Evolutionary conservation across 345 rosid genomes (phyloP), one percentile per base, ranked within the genome.

Genomic region (Carallia pectinifolia): DNA sequence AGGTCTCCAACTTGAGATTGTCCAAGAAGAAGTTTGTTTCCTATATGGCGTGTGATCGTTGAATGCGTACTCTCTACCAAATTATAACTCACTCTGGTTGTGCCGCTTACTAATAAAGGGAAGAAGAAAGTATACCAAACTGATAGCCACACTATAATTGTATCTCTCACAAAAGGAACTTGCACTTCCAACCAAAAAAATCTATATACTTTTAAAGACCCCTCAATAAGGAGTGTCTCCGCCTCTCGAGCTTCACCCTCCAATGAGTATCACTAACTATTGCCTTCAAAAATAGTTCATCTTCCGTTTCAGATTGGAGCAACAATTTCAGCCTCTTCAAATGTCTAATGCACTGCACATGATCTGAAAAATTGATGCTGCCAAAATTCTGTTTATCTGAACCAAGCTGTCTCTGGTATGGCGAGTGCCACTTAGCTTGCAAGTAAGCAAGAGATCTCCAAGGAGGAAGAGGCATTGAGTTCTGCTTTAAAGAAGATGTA

Each of bases 401-500:
- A 64, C 62, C 64, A 4, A 85, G 71, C 75, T 69, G 84, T 34
- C 97, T 84, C 74, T 84, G 83, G 77, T 84, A 76, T 0, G 87
- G 87, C 0, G 97, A 90, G 67, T 79, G 79, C 98, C 98, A 94
- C 79, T 94, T 91, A 3, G 96, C 91, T 70, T 85, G 87, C 81
- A 94, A 77, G 73, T 94, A 91, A 65, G 87, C 84, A 7, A 91
- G 79, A 5, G 98, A 91, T 74, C 98, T 87, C 98, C 98, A 94
- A 0, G 98, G 98, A 72, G 98, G 98, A 53, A 94, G 81, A 10
- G 95, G 93, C 98, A 94, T 94, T 6, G 97, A 90, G 58, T 90
- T 90, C 77, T 91, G 96, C 79, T 88, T 87, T n/a, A 93, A 88
- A 2, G 98, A 94, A 61, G 75, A 85, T 71, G 78, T 85, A 10